Conservation (phyloP, 768 basidiomycete species). For the Psilocybe tampanensis region DNA sequence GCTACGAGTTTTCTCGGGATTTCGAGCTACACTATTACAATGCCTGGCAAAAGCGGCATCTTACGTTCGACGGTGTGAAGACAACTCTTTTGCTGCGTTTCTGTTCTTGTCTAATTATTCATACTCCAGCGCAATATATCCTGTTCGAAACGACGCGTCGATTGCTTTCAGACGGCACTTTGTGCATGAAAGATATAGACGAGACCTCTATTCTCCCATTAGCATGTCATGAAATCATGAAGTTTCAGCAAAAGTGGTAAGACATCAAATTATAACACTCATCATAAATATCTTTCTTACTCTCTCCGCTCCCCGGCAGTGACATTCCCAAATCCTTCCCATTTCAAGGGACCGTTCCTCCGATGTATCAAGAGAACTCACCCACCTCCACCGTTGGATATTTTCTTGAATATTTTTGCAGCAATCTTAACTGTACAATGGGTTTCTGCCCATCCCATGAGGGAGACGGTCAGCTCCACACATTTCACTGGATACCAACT, state of each 20-base stretch:
- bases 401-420: slow-evolving; percentile 50
- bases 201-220: slow-evolving; percentile 46
- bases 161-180: slow-evolving; percentile 36
- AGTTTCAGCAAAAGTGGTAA: slow-evolving; percentile 9
- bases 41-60: slow-evolving; percentile 47
- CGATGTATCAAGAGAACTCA: not conserved
- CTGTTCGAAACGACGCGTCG: slow-evolving; percentile 48
- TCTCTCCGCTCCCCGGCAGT: slow-evolving; percentile 18
- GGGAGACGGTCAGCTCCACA: slow-evolving; percentile 29
- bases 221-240: slow-evolving; percentile 2
- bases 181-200: slow-evolving; percentile 51
- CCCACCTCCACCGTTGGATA: slow-evolving; percentile 26
- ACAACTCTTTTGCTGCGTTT: not conserved
- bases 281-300: not conserved
- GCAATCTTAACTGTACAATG: slow-evolving; percentile 51
- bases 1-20: slow-evolving; percentile 46
- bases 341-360: not conserved
- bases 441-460: slow-evolving; percentile 51
- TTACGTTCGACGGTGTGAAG: slow-evolving; percentile 40
- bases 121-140: slow-evolving; percentile 48
- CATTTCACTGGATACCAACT: not conserved
- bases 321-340: slow-evolving; percentile 33
- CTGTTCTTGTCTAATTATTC: not conserved
- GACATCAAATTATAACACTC: not conserved
- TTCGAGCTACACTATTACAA: slow-evolving; percentile 42